These are phyloP conservation scores for Pyrenula massariospora DNA, from an alignment of 495 filamentous ascomycete genomes.

Conservation along the genomic window DNA sequence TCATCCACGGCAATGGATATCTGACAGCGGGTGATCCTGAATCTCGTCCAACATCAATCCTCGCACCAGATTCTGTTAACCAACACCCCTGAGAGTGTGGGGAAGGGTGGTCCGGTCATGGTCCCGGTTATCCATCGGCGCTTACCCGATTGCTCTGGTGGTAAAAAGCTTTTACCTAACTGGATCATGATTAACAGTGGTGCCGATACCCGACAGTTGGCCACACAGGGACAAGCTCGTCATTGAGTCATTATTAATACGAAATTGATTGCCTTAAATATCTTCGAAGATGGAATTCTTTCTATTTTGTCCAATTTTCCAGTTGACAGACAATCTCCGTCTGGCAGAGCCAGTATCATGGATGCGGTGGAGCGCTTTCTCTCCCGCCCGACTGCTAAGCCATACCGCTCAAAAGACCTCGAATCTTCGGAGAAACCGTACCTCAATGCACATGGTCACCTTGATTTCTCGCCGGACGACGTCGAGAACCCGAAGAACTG, in stretches of 20 bases:
- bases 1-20: no score
- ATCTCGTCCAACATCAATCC: no score
- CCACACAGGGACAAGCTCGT: not conserved
- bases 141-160: not conserved
- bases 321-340: no score
- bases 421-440: conserved; percentile 12
- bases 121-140: no score
- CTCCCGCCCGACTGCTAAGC: conserved; percentile 22
- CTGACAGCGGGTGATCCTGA: no score
- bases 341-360: no score
- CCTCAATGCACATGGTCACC: conserved; percentile 24
- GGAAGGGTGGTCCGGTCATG: no score
- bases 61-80: no score
- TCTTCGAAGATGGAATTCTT: no score
- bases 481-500: conserved; percentile 52
- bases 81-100: no score
- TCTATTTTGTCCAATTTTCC: no score
- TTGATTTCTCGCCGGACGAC: conserved; percentile 36
- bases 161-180: not conserved
- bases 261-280: no score
- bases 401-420: conserved; percentile 16
- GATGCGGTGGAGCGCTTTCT: conserved; percentile 16
- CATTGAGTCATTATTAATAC: not conserved
- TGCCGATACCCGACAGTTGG: not conserved
- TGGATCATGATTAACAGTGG: not conserved